Percentiles rank a stretch among this genome's conserved stretches.
Conservation (phyloP, 2,329 filamentous ascomycete genomes). For the Sporothrix brunneoviolacea region DNA sequence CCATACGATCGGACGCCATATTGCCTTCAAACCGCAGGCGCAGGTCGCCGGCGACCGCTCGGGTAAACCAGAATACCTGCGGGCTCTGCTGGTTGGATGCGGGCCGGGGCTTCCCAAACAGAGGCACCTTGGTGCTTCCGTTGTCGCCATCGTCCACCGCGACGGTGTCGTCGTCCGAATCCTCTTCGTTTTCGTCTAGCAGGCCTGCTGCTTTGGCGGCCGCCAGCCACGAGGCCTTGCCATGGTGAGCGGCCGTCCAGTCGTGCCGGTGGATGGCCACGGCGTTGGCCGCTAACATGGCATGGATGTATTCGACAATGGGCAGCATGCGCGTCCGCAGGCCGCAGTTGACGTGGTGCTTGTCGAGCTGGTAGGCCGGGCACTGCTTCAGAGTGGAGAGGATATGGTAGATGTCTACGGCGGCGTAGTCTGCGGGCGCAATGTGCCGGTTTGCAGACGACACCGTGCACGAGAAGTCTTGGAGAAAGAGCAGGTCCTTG, state of each 20-base stretch:
- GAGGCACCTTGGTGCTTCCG: neutral
- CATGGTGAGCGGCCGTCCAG: conserved; percentile 38
- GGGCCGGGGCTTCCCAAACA: conserved; percentile 10
- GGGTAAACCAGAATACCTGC: conserved; percentile 42
- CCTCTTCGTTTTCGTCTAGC: conserved; percentile 17
- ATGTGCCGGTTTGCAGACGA: neutral
- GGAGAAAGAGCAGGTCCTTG: conserved; percentile 53
- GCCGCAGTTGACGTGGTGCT: conserved; percentile 67
- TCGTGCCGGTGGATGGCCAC: conserved; percentile 37
- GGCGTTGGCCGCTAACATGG: conserved; percentile 44
- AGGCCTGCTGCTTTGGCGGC: conserved; percentile 17
- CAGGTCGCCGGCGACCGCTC: conserved; percentile 43
- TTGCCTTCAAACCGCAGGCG: conserved; percentile 42
- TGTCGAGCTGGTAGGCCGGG: conserved; percentile 67
- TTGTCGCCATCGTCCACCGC: conserved; percentile 9
- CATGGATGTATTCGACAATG: conserved; percentile 56
- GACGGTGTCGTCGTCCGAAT: neutral
- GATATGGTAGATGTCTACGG: conserved; percentile 54
- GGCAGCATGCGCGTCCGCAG: conserved; percentile 59
- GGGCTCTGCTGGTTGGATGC: neutral
- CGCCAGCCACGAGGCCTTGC: conserved; percentile 12
- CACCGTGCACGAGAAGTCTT: conserved; percentile 43
- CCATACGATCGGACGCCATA: conserved; percentile 45
- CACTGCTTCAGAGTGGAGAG: conserved; percentile 57
- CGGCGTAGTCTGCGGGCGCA: neutral